phyloP scores from a whole-genome alignment of 2,329 filamentous ascomycete genomes.

The Clathrospora elynae region DNA sequence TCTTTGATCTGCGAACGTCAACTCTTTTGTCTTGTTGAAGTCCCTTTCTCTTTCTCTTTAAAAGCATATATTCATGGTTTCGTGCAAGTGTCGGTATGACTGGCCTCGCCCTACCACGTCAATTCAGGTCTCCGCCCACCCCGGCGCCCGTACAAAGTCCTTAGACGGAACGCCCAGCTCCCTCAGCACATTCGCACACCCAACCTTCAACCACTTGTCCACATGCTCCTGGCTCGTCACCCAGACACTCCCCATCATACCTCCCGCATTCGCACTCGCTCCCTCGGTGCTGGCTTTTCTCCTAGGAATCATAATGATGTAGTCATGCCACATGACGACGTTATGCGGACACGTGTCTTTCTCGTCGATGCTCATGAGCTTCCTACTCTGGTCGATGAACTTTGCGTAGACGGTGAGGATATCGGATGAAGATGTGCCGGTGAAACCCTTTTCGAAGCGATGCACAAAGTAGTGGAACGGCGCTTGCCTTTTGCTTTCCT shows the following conservation, averaged over 20 bases:
- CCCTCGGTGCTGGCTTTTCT: constrained; percentile 43
- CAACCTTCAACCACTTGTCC: constrained; percentile 48
- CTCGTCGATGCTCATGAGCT: constrained; percentile 12
- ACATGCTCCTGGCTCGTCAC: constrained; percentile 43
- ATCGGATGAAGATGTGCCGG: constrained; percentile 5
- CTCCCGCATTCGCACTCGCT: constrained; percentile 53
- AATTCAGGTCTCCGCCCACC: background rate
- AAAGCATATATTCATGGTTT: too few relatives aligned
- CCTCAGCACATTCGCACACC: constrained; percentile 44
- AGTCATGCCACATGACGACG: constrained; percentile 51
- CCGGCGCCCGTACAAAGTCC: background rate
- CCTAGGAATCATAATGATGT: constrained; percentile 57
- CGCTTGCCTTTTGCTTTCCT: constrained; percentile 23
- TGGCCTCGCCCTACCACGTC: too few relatives aligned
- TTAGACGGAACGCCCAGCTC: constrained; percentile 42
- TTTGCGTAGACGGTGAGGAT: constrained; percentile 25
- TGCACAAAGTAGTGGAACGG: constrained; percentile 48
- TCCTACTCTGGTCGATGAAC: constrained; percentile 24
- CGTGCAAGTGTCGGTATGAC: too few relatives aligned
- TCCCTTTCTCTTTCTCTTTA: too few relatives aligned
- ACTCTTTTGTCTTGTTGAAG: too few relatives aligned
- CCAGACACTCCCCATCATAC: constrained; percentile 56
- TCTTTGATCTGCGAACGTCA: too few relatives aligned
- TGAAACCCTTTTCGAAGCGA: constrained; percentile 32
- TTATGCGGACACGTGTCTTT: constrained; percentile 53